Evolutionary conservation across 164 flowering plant species (phyloP), one percentile per base, ranked within the genome.

Genomic region (Nelumbo lutea): DNA sequence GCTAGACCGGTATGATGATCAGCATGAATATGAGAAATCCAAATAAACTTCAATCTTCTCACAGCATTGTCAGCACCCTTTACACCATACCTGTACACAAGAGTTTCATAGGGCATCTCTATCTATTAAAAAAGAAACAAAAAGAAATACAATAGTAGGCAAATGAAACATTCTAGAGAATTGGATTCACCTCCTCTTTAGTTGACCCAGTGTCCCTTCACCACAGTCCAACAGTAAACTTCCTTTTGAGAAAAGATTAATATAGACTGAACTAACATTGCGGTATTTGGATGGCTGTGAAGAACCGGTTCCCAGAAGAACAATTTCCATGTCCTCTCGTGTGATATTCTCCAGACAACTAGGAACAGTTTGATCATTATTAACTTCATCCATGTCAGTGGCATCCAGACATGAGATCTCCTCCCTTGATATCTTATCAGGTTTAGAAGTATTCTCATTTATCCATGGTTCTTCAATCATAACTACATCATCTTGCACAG

Each of bases 21-120:
- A 5, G 97, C 99, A 76, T 96, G 99, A 73, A 96, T 96, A 71
- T 96, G 99, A 60, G 99, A 96, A 71, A 96, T 90, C 99, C 99
- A 96, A 57, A 93, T 83, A 64, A 86, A 85, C 70, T 71, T 83
- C 61, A 96, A 73, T 41, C 81, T 75, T 81, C 75, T 85, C 56
- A 96, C 83, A 41, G 87, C 90, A 79, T 83, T 80, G 70, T 90
- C 93, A 39, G 99, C 98, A 63, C 96, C 98, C 59, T 78, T 82
- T 52, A 88, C 74, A 56, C 99, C 96, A 76, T 79, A 93, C 70
- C 99, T 96, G 86, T 68, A 58, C 38, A 61, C 68, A 70, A 68
- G 27, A 64, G 41, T 13, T 5, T 56, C 53, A 71, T 0, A 42
- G 65, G 48, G 2, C 63, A 66, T 48, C 41, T 65, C 9, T 2